phyloP scores from a whole-genome alignment of 176 grass and related monocot genomes.

The Luzula sylvatica region DNA sequence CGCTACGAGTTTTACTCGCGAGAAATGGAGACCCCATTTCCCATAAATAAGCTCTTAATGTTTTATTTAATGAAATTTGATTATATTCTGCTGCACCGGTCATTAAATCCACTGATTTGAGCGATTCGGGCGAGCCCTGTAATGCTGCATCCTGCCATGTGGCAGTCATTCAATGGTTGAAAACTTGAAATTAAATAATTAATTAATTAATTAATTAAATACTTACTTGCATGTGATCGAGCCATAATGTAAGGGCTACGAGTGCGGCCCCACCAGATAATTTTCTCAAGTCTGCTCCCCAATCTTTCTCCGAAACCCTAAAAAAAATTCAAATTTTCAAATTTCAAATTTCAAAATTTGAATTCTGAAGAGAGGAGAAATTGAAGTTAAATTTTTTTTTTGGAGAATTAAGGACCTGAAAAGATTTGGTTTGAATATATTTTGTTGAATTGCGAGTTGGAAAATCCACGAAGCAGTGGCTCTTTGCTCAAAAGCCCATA shows the following conservation, averaged over 20 bases:
- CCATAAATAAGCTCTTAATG: conserved; percentile 72
- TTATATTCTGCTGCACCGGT: conserved; percentile 91
- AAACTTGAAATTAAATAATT: conserved; percentile 1
- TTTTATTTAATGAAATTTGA: conserved; percentile 78
- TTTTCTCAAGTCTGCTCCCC: conserved; percentile 81
- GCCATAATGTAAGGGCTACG: conserved; percentile 75
- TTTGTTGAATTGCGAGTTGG: conserved; percentile 70
- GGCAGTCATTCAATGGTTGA: conserved; percentile 12
- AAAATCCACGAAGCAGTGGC: conserved; percentile 84
- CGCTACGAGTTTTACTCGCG: conserved; percentile 56
- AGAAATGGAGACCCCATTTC: conserved; percentile 85
- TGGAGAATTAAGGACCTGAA: conserved; percentile 58
- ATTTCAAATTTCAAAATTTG: conserved; percentile 4
- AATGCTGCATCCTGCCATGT: conserved; percentile 72
- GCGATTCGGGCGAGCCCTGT: conserved; percentile 81
- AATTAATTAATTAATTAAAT: conserved; percentile 42
- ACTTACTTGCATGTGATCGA: conserved; percentile 92
- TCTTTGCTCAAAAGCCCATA: conserved; percentile 85
- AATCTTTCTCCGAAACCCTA: conserved; percentile 70
- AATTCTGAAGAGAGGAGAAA: background rate
- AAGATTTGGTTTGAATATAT: conserved; percentile 52
- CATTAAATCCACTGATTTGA: conserved; percentile 81
- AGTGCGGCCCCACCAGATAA: conserved; percentile 88
- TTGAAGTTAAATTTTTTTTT: conserved; percentile 17
- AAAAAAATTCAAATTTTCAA: background rate